phyloP scores from a whole-genome alignment of 495 filamentous ascomycete genomes.

The Amniculicola lignicola region DNA sequence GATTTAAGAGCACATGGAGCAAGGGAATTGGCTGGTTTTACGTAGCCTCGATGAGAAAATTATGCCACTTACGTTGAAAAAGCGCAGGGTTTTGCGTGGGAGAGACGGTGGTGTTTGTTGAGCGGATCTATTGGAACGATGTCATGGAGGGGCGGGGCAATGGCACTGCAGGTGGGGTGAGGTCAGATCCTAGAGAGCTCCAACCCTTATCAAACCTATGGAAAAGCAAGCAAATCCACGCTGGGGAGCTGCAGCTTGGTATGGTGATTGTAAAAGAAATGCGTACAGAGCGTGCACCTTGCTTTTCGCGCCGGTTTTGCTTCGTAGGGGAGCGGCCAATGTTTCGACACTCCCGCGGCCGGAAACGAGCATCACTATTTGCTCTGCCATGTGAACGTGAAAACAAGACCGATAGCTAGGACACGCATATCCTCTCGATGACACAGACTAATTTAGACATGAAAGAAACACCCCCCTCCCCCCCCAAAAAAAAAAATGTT shows the following conservation, averaged over 20 bases:
- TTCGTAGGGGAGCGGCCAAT: background rate
- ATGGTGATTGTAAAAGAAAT: conserved; percentile 2
- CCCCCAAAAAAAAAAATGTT: too few species aligned
- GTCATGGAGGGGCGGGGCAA: conserved; percentile 23
- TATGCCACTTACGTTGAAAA: conserved; percentile 18
- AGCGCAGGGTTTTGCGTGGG: conserved; percentile 9
- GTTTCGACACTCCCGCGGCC: conserved; percentile 16
- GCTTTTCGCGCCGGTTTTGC: background rate
- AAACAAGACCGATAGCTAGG: background rate
- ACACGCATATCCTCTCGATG: too few species aligned
- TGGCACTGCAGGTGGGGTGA: conserved; percentile 17
- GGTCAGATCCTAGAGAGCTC: background rate
- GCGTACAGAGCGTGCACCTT: background rate
- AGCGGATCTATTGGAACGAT: conserved; percentile 3
- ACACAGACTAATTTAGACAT: too few species aligned
- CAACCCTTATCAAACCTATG: conserved; percentile 16
- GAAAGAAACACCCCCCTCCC: too few species aligned
- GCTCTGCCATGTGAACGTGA: background rate
- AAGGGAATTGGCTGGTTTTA: background rate
- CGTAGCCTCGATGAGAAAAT: conserved; percentile 1
- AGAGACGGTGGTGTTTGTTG: conserved; percentile 20
- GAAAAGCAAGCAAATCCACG: conserved; percentile 17
- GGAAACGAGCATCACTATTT: background rate
- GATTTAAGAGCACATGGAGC: background rate
- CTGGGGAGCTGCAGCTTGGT: background rate